Percentiles rank a stretch among this genome's conserved stretches.
Conservation (phyloP, 768 basidiomycete genomes). For the Serendipita indica region DNA sequence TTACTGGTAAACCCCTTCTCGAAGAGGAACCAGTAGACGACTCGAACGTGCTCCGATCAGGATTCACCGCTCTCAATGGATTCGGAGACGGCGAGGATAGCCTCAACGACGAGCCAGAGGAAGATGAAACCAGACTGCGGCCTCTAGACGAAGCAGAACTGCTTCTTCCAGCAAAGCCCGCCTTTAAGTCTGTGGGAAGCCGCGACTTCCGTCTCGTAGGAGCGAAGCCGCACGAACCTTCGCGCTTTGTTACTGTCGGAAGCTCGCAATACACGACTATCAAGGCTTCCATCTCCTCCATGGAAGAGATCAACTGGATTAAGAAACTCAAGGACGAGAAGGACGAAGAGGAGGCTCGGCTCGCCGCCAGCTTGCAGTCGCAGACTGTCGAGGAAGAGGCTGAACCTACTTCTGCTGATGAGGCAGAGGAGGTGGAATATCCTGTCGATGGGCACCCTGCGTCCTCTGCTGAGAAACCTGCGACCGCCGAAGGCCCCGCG, state of each 20-base stretch:
- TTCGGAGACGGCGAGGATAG: too few relatives aligned
- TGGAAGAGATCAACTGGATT: background rate
- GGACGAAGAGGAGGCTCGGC: background rate
- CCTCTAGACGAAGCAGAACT: too few relatives aligned
- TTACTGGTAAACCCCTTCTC: too few relatives aligned
- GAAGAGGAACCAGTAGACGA: too few relatives aligned
- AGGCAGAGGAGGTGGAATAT: background rate
- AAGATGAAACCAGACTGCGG: too few relatives aligned
- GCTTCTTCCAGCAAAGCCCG: background rate
- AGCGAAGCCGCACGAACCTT: background rate
- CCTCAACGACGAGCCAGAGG: too few relatives aligned
- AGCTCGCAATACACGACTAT: background rate
- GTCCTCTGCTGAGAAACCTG: background rate
- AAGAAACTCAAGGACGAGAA: background rate
- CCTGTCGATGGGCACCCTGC: background rate
- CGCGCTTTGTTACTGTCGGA: background rate
- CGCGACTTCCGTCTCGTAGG: background rate
- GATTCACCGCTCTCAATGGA: too few relatives aligned
- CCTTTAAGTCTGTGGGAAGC: background rate
- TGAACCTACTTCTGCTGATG: background rate
- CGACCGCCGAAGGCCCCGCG: background rate
- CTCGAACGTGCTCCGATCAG: too few relatives aligned
- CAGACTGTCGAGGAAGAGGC: background rate
- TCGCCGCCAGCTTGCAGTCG: background rate
- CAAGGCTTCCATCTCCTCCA: background rate